phyloP scores from a whole-genome alignment of 371 early-diverging fungal genomes.

The Apophysomyces sp. region DNA sequence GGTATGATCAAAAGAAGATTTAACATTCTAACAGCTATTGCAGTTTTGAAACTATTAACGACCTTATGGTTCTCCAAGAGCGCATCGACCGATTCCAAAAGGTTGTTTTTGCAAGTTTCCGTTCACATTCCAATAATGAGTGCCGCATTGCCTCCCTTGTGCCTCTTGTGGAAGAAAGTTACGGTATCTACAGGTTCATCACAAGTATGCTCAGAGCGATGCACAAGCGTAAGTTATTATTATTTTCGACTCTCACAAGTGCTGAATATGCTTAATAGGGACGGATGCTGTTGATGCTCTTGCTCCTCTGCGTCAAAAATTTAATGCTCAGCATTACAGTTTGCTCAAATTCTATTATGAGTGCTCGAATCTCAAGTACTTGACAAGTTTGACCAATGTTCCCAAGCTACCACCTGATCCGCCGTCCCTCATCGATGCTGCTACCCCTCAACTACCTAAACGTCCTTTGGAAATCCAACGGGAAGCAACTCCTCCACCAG shows the following conservation, averaged over 20 bases:
- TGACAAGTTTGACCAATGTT: slow-evolving; percentile 91
- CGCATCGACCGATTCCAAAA: slow-evolving; percentile 91
- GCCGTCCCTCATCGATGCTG: slow-evolving; percentile 62
- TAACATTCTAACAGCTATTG: not conserved
- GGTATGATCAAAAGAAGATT: slow-evolving; percentile 49
- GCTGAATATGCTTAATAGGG: slow-evolving; percentile 22
- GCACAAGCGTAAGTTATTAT: slow-evolving; percentile 76
- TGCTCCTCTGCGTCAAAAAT: slow-evolving; percentile 83
- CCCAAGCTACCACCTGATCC: slow-evolving; percentile 85
- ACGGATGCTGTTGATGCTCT: slow-evolving; percentile 84
- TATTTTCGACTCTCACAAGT: not conserved
- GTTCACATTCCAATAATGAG: slow-evolving; percentile 87
- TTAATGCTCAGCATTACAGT: slow-evolving; percentile 82
- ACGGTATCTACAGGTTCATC: slow-evolving; percentile 94
- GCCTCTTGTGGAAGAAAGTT: slow-evolving; percentile 95
- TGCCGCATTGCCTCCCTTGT: slow-evolving; percentile 94
- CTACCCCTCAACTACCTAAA: slow-evolving; percentile 40
- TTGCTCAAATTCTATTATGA: slow-evolving; percentile 91
- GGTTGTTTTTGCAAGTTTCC: slow-evolving; percentile 82
- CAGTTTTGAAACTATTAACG: slow-evolving; percentile 92
- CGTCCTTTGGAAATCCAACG: slow-evolving; percentile 25
- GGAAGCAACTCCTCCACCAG: slow-evolving; percentile 38
- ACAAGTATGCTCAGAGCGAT: slow-evolving; percentile 95
- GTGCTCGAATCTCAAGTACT: slow-evolving; percentile 85
- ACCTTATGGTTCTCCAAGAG: slow-evolving; percentile 89